These are phyloP conservation scores for Vaccinium vitisidaea DNA, from an alignment of 148 eudicot genomes.

Conservation along the genomic window DNA sequence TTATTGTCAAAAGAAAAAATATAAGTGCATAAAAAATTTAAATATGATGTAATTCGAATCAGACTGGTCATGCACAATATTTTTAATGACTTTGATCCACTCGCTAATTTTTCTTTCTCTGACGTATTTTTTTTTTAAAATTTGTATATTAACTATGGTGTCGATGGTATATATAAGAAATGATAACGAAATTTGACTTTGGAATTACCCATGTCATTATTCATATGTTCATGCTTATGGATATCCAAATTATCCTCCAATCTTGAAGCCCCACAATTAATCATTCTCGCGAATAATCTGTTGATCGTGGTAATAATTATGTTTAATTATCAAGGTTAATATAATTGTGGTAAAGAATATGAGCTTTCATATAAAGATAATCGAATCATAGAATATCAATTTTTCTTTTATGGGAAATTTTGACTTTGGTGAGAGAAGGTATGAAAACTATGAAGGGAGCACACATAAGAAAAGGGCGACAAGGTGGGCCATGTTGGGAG, in stretches of 20 bases:
- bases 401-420: slow-evolving; percentile 31
- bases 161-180: slow-evolving; percentile 10
- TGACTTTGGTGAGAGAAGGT: slow-evolving; percentile 32
- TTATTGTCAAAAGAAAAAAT: background rate
- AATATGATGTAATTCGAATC: background rate
- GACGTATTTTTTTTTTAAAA: background rate
- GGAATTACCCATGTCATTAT: slow-evolving; percentile 14
- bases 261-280: background rate
- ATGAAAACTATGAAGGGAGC: slow-evolving; percentile 6
- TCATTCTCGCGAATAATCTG: background rate
- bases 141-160: background rate
- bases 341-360: slow-evolving; percentile 32
- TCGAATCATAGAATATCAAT: slow-evolving; percentile 24
- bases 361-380: slow-evolving; percentile 36
- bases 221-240: background rate
- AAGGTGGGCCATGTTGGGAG: slow-evolving; percentile 74
- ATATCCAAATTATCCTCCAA: background rate
- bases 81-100: background rate
- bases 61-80: background rate
- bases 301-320: background rate
- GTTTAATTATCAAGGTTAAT: slow-evolving; percentile 14
- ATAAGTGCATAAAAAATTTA: background rate
- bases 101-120: background rate
- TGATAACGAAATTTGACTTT: slow-evolving; percentile 18
- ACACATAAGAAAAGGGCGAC: slow-evolving; percentile 31